A percentile compares a stretch with the other conserved stretches of the same genome.
Evolutionary conservation across 2,329 filamentous ascomycete genomes (phyloP).

Genomic region (Aspergillus carbonarius): DNA sequence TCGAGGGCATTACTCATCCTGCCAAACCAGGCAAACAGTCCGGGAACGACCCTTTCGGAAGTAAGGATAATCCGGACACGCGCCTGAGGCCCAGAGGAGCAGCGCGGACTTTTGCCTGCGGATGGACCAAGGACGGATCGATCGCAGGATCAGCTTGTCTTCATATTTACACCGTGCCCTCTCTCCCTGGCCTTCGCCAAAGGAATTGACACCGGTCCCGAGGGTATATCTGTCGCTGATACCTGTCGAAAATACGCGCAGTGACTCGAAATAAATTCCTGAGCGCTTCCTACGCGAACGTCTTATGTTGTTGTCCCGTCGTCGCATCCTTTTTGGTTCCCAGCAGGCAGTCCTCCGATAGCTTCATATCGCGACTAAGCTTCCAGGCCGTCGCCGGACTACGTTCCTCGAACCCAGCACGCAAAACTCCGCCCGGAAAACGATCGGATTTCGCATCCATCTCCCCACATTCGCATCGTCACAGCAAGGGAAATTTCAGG

Average conservation of each 20-base stretch:
- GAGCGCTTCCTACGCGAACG: conserved; percentile 8
- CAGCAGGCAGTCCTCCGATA: conserved; percentile 15
- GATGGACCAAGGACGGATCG: conserved; percentile 20
- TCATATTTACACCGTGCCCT: conserved; percentile 9
- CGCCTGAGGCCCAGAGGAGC: conserved; percentile 22
- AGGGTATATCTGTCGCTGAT: conserved; percentile 11
- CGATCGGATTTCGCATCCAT: background rate
- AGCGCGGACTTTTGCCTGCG: conserved; percentile 25
- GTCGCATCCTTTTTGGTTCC: conserved; percentile 19
- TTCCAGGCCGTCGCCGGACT: conserved; percentile 9
- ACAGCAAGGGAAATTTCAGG: background rate
- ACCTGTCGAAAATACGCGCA: conserved; percentile 8
- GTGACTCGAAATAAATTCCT: background rate
- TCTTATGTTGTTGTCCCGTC: conserved; percentile 12
- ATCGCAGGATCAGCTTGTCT: conserved; percentile 23
- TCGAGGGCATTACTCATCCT: background rate
- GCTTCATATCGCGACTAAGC: conserved; percentile 19
- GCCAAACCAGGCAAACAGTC: conserved; percentile 11
- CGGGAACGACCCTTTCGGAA: conserved; percentile 3
- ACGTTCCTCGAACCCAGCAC: background rate
- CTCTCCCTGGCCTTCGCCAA: conserved; percentile 15
- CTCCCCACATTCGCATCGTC: background rate
- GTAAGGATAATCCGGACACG: conserved; percentile 19
- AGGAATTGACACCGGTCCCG: conserved; percentile 16
- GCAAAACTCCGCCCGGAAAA: background rate